These are phyloP conservation scores for Cryptococcus sp. DNA, from an alignment of 1,284 basidiomycete genomes.

Conservation along the genomic window DNA sequence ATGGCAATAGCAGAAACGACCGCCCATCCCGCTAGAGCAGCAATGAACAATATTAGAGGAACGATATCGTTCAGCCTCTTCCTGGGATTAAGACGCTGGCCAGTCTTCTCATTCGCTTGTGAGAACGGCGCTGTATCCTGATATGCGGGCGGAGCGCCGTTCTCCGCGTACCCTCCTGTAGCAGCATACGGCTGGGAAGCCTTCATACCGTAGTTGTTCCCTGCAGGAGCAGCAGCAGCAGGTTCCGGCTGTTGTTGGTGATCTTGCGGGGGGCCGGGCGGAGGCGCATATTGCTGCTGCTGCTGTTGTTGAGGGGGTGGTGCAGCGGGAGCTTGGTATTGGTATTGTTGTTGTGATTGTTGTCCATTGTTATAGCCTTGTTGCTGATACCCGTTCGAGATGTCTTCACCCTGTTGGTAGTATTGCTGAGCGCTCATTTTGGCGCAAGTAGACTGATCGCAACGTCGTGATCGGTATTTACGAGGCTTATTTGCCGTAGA, in stretches of 20 bases:
- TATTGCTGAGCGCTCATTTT: slow-evolving; percentile 41
- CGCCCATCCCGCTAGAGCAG: slow-evolving; percentile 68
- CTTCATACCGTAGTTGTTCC: slow-evolving; percentile 33
- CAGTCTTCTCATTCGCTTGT: slow-evolving; percentile 57
- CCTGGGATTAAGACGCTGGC: slow-evolving; percentile 67
- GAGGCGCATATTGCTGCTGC: slow-evolving; percentile 16
- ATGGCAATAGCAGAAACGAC: slow-evolving; percentile 68
- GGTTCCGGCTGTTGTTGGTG: slow-evolving; percentile 5
- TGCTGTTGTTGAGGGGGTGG: slow-evolving; percentile 16
- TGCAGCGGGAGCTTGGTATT: slow-evolving; percentile 9
- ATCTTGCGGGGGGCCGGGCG: slow-evolving; percentile 13
- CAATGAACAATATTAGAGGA: slow-evolving; percentile 69
- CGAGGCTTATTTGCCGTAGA: no score
- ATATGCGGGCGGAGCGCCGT: slow-evolving; percentile 18
- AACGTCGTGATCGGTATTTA: not conserved
- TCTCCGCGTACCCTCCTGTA: slow-evolving; percentile 4
- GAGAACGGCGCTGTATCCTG: slow-evolving; percentile 57
- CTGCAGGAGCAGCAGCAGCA: slow-evolving; percentile 1
- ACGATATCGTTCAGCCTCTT: slow-evolving; percentile 71
- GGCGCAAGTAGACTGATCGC: not conserved
- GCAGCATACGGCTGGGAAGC: slow-evolving; percentile 48
- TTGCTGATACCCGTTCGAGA: slow-evolving; percentile 6
- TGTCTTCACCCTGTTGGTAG: slow-evolving; percentile 14
- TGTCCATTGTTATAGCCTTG: slow-evolving; percentile 9
- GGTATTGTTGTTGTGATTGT: slow-evolving; percentile 18